Conservation (phyloP, 768 basidiomycete genomes). For the Pisolithus microcarpus region DNA sequence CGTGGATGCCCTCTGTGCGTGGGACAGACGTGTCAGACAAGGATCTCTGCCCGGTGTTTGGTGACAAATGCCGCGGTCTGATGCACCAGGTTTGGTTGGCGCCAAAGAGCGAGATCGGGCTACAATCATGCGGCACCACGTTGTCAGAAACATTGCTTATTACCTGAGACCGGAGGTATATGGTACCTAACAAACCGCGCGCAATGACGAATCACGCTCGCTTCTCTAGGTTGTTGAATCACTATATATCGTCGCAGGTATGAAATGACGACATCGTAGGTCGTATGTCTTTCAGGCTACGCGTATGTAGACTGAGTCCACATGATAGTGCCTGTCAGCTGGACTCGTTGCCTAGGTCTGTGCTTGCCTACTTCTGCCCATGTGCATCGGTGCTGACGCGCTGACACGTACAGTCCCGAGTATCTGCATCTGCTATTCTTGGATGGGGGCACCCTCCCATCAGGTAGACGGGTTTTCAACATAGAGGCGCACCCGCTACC, state of each 20-base stretch:
- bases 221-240: constrained; percentile 58
- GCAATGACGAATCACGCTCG: not conserved
- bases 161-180: constrained; percentile 66
- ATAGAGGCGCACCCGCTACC: constrained; percentile 35
- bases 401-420: constrained; percentile 15
- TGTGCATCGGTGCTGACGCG: not conserved
- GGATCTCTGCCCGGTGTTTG: constrained; percentile 50
- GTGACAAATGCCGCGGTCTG: constrained; percentile 29
- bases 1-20: constrained; percentile 34
- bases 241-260: constrained; percentile 59
- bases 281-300: constrained; percentile 60
- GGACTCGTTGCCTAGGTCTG: constrained; percentile 73
- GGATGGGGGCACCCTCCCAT: too few relatives aligned
- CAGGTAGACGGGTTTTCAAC: constrained; percentile 33
- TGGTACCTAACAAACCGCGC: not conserved
- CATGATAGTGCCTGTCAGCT: constrained; percentile 28
- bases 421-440: too few relatives aligned
- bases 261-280: constrained; percentile 57
- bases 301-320: constrained; percentile 50
- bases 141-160: constrained; percentile 39
- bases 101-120: constrained; percentile 15
- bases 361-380: not conserved
- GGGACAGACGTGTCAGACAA: constrained; percentile 37
- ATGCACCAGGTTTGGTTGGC: constrained; percentile 13
- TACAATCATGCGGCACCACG: constrained; percentile 46